Conservation (phyloP, 2,329 filamentous ascomycete genomes). For the Fusarium begoniae region DNA sequence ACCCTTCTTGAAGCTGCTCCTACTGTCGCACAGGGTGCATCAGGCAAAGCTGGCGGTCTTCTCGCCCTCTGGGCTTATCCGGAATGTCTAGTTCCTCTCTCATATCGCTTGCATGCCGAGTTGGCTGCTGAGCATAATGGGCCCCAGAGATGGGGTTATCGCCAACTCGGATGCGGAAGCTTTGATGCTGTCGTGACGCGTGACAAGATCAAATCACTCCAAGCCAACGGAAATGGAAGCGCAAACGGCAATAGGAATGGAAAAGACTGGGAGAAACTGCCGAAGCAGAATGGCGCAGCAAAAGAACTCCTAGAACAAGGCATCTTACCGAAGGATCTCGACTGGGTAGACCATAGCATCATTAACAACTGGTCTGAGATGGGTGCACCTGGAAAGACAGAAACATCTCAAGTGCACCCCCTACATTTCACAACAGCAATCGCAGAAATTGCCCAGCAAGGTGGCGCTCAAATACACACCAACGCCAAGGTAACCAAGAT, state of each 20-base stretch:
- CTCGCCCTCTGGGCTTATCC: constrained; percentile 94
- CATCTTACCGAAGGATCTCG: constrained; percentile 77
- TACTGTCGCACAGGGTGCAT: constrained; percentile 87
- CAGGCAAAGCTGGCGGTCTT: constrained; percentile 92
- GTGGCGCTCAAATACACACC: constrained; percentile 73
- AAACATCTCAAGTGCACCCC: constrained; percentile 94
- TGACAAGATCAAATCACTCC: constrained; percentile 47
- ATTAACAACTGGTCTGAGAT: constrained; percentile 81
- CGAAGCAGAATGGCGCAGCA: constrained; percentile 65
- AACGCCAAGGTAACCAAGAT: constrained; percentile 75
- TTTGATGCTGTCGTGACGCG: constrained; percentile 53
- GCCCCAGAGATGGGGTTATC: constrained; percentile 84
- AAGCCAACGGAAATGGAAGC: constrained; percentile 28
- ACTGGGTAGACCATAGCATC: constrained; percentile 80
- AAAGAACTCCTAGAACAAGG: constrained; percentile 61
- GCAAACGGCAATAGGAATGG: constrained; percentile 32
- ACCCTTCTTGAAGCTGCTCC: constrained; percentile 87
- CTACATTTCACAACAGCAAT: constrained; percentile 89
- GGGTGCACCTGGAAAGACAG: constrained; percentile 72
- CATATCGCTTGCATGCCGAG: constrained; percentile 83
- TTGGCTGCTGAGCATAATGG: constrained; percentile 87
- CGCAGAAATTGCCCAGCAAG: constrained; percentile 76
- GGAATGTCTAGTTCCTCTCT: constrained; percentile 81
- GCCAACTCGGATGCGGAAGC: constrained; percentile 77
- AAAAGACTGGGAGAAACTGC: constrained; percentile 68